Conservation (phyloP, 257 asterid species). For the Solanum raphanifolium region DNA sequence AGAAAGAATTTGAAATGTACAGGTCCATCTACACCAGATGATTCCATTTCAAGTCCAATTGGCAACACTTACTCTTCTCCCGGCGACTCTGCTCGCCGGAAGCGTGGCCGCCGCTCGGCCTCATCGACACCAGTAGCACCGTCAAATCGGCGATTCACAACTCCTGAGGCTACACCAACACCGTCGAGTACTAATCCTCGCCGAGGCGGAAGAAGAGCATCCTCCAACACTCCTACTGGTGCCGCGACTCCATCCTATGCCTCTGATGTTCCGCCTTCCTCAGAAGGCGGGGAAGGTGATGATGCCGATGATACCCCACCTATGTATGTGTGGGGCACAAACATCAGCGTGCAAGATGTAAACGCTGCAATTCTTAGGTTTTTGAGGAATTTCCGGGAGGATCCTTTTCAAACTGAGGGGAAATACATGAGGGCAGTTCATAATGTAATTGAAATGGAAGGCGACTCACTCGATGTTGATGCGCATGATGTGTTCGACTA, state of each 20-base stretch:
- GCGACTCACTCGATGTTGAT: conserved; percentile 95
- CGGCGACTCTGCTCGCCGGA: conserved; percentile 43
- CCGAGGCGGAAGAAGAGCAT: conserved; percentile 34
- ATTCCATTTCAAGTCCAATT: conserved; percentile 61
- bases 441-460: conserved; percentile 73
- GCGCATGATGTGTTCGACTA: conserved; percentile 72
- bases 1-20: neutral
- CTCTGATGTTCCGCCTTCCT: conserved; percentile 55
- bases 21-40: conserved; percentile 76
- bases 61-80: conserved; percentile 79
- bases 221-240: conserved; percentile 27
- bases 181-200: conserved; percentile 42
- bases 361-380: conserved; percentile 77
- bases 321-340: conserved; percentile 95
- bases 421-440: conserved; percentile 69
- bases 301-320: conserved; percentile 64
- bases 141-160: conserved; percentile 35
- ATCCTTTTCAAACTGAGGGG: conserved; percentile 55
- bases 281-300: conserved; percentile 63
- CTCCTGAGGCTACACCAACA: conserved; percentile 71
- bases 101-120: conserved; percentile 48
- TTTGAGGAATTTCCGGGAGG: conserved; percentile 73
- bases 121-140: conserved; percentile 51
- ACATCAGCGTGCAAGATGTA: conserved; percentile 82
- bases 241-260: conserved; percentile 67